Conservation (phyloP, 2,329 filamentous ascomycete genomes). For the Penicillium hordei region DNA sequence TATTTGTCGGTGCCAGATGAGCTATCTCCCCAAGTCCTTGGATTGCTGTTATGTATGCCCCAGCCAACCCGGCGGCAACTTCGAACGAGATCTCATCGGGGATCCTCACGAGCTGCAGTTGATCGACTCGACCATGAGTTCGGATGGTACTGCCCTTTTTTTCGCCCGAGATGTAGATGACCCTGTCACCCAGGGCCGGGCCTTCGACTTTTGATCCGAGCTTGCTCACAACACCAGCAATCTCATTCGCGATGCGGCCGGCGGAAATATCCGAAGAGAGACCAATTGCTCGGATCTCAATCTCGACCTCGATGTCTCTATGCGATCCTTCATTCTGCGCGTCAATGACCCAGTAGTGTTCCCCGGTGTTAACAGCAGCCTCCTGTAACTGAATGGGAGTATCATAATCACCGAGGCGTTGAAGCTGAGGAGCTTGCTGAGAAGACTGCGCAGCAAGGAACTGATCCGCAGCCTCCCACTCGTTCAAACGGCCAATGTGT, state of each 20-base stretch:
- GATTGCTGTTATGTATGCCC: conserved; percentile 10
- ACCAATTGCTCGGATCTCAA: conserved; percentile 16
- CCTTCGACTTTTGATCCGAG: conserved; percentile 9
- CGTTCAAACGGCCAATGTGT: conserved; percentile 19
- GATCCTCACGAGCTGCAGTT: conserved; percentile 4
- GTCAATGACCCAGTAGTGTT: conserved; percentile 11
- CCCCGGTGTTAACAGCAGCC: neutral
- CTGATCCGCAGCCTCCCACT: conserved; percentile 12
- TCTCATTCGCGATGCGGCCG: conserved; percentile 9
- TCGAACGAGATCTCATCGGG: conserved; percentile 9
- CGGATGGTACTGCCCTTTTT: conserved; percentile 2
- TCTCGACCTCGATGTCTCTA: conserved; percentile 9
- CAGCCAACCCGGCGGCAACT: conserved; percentile 14
- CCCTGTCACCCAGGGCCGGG: conserved; percentile 12
- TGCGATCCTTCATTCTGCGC: neutral
- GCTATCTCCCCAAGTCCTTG: conserved; percentile 15
- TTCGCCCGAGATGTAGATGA: conserved; percentile 5
- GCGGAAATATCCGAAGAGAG: neutral
- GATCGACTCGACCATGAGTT: conserved; percentile 10
- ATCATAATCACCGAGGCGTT: conserved; percentile 6
- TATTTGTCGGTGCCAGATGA: conserved; percentile 1
- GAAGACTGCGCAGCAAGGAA: conserved; percentile 15
- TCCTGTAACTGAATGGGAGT: conserved; percentile 9
- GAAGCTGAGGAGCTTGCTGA: neutral
- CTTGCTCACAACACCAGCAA: conserved; percentile 15